phyloP scores from a whole-genome alignment of 148 eudicot species.

The Heliamphora exappendiculata region DNA sequence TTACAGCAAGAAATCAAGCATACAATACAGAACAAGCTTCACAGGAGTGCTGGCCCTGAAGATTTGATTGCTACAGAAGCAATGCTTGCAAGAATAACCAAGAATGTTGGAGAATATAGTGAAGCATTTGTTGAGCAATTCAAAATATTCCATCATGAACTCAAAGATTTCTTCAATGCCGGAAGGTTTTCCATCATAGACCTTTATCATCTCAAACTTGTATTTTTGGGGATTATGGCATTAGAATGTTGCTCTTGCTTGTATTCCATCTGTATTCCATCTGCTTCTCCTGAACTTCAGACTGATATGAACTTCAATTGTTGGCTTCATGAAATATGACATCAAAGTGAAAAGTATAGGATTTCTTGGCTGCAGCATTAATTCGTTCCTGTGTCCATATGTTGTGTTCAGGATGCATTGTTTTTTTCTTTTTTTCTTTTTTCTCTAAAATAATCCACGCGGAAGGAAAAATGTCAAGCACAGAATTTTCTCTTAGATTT shows the following conservation, averaged over 20 bases:
- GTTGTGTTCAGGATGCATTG: too few species aligned
- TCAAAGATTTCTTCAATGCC: constrained; percentile 98
- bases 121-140: constrained; percentile 87
- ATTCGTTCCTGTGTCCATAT: not conserved
- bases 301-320: not conserved
- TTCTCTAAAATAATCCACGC: too few species aligned
- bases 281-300: not conserved
- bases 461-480: too few species aligned
- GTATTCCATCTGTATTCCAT: not conserved
- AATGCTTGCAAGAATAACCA: constrained; percentile 83
- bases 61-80: constrained; percentile 94
- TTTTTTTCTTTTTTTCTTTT: too few species aligned
- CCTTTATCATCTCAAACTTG: constrained; percentile 1
- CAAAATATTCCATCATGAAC: constrained; percentile 76
- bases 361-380: not conserved
- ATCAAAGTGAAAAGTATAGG: not conserved
- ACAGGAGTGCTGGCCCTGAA: constrained; percentile 96
- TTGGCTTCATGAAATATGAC: not conserved
- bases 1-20: constrained; percentile 98
- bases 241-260: not conserved
- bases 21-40: constrained; percentile 99
- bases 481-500: too few species aligned
- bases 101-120: constrained; percentile 75
- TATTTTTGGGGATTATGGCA: constrained; percentile 5
- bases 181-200: constrained; percentile 55